Percentiles rank a stretch among this genome's conserved stretches.
Conservation (phyloP, 768 basidiomycete species). For the Leccinum arenicola region DNA sequence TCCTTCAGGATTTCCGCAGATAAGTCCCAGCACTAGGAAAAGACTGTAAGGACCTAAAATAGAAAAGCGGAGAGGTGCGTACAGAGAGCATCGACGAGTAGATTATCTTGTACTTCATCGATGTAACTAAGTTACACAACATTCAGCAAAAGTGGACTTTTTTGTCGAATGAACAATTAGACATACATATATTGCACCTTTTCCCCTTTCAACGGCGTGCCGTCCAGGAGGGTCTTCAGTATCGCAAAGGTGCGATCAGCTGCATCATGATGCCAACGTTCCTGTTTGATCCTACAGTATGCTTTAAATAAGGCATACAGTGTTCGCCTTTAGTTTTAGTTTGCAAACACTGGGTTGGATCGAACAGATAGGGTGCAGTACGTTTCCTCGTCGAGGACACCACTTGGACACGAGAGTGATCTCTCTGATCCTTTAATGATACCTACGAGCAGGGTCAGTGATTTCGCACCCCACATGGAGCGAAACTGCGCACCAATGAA, state of each 20-base stretch:
- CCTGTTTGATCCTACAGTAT: constrained; percentile 47
- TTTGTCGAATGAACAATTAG: background rate
- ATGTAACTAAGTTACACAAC: constrained; percentile 44
- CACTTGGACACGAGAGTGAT: constrained; percentile 33
- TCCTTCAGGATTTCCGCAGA: constrained; percentile 63
- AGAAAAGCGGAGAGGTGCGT: constrained; percentile 12
- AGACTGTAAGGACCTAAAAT: background rate
- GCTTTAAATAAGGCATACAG: constrained; percentile 54
- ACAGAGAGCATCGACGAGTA: constrained; percentile 64
- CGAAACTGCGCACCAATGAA: constrained; percentile 30
- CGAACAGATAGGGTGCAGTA: constrained; percentile 53
- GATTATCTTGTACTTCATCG: constrained; percentile 73
- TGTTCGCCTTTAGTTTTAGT: constrained; percentile 35
- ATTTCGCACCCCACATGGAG: background rate
- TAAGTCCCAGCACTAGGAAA: constrained; percentile 50
- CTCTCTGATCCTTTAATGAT: constrained; percentile 70
- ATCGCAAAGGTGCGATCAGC: constrained; percentile 64
- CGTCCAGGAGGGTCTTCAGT: constrained; percentile 33
- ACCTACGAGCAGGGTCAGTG: constrained; percentile 30
- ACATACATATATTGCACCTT: constrained; percentile 57
- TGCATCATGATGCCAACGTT: constrained; percentile 45
- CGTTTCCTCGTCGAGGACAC: constrained; percentile 40
- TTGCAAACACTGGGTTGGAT: constrained; percentile 51
- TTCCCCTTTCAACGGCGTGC: constrained; percentile 33
- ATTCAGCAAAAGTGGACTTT: background rate